A percentile compares a stretch with the other conserved stretches of the same genome.
These are phyloP conservation scores for Cladophialophora carrionii DNA, from an alignment of 2,329 filamentous ascomycete genomes.

Conservation along the genomic window DNA sequence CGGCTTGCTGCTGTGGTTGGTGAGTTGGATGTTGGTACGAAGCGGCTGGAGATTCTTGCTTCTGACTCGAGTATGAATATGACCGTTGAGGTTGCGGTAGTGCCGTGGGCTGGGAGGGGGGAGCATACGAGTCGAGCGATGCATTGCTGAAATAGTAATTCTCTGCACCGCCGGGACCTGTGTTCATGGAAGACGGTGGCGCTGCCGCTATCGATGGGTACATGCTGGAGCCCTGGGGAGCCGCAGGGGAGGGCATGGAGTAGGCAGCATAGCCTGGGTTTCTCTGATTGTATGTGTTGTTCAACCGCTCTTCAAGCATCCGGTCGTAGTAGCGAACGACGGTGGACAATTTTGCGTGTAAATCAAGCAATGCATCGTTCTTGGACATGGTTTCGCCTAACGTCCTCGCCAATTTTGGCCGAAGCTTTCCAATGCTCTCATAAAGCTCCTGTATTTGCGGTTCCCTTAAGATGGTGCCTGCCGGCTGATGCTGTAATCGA, in stretches of 20 bases:
- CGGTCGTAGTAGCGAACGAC: constrained; percentile 97
- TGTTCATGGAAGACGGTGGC: constrained; percentile 45
- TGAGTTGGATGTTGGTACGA: constrained; percentile 32
- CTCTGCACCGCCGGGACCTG: constrained; percentile 63
- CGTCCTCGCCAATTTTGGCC: constrained; percentile 90
- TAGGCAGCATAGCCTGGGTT: constrained; percentile 61
- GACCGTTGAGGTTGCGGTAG: constrained; percentile 46
- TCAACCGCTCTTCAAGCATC: constrained; percentile 94
- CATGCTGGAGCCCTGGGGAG: constrained; percentile 58
- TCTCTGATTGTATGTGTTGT: constrained; percentile 78
- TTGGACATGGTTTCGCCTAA: constrained; percentile 99
- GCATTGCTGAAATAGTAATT: constrained; percentile 78
- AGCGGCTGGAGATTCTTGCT: constrained; percentile 27
- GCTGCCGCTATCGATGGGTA: constrained; percentile 72
- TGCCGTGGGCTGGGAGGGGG: constrained; percentile 56
- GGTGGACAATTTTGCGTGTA: constrained; percentile 92
- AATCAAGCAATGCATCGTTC: constrained; percentile 89
- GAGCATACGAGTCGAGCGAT: constrained; percentile 52
- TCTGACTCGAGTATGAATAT: constrained; percentile 37
- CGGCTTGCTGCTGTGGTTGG: constrained; percentile 16
- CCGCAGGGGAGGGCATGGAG: constrained; percentile 50
- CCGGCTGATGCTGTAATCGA: constrained; percentile 89
- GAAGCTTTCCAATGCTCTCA: constrained; percentile 89
- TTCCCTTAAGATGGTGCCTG: constrained; percentile 92
- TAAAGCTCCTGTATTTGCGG: constrained; percentile 98